Base-by-base conservation (phyloP, 306 rosid species). In the Neltuma alba region DNA sequence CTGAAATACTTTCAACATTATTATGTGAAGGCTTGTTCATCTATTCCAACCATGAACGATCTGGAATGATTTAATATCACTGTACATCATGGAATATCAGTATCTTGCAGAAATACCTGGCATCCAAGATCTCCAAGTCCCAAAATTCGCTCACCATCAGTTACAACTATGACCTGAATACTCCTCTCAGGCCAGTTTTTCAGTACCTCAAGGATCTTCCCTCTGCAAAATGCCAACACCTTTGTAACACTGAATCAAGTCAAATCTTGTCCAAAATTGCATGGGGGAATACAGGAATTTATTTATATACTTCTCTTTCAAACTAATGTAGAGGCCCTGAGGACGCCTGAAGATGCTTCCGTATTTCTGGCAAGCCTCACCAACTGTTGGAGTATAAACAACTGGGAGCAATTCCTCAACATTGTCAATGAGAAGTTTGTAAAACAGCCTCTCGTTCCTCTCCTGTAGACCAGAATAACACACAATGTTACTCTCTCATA, bases 71-170 rank as follows among this genome's bases (percentile, higher is more conserved):
- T 72, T 34, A 72, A 68, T 16, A 79, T 31, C 31, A 33, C n/a
- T 30, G 25, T 20, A 70, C 3, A 31, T 52, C 40, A 67, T 73
- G 41, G 64, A 62, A 63, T 28, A 79, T 23, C n/a, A 80, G 60
- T 74, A 72, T 48, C 48, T 21, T 21, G 42, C 34, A 71, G 54
- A 83, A 45, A 55, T 82, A 95, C 99, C 98, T 96, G 99, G 85
- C 98, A 91, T 76, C 99, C 98, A 60, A 96, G 96, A 89, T 95
- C 99, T 21, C 99, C 99, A 30, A 95, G 99, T 67, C 99, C 99
- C 87, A 95, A 79, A 81, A 92, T 95, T 63, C 99, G 84, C 86
- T 95, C 99, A 38, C 99, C 99, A 69, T 92, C 98, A 34, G 99
- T 95, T 58, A 96, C 98, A 36, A 91, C 95, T 74, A 91, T 91